Conservation (phyloP, 805 yeast genomes). For the Tetrapisispora arboricola region DNA sequence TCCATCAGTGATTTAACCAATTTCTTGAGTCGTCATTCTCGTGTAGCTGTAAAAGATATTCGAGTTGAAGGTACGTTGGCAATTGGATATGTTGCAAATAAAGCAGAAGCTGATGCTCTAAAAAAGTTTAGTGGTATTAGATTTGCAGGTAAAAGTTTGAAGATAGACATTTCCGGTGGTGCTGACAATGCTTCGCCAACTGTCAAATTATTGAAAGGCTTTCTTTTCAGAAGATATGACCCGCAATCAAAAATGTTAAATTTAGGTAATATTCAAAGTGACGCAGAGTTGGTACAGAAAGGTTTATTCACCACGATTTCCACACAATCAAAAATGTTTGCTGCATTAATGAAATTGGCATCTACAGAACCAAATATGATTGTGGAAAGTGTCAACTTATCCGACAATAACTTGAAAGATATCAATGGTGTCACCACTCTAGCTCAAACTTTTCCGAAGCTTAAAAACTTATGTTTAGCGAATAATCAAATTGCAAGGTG, state of each 20-base stretch:
- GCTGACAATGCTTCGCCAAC: conserved; percentile 30
- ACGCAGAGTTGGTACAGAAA: conserved; percentile 44
- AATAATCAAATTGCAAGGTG: conserved; percentile 57
- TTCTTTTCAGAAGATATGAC: conserved; percentile 60
- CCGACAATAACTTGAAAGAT: conserved; percentile 56
- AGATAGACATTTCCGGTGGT: conserved; percentile 33
- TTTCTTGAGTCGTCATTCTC: conserved; percentile 60
- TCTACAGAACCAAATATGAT: conserved; percentile 34
- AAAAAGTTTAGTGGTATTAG: conserved; percentile 61
- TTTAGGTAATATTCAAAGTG: conserved; percentile 53
- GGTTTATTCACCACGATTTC: conserved; percentile 57
- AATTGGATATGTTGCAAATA: conserved; percentile 46
- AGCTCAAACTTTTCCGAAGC: conserved; percentile 61
- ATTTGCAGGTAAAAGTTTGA: conserved; percentile 66
- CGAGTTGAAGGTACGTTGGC: conserved; percentile 46
- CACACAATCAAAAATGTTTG: conserved; percentile 72
- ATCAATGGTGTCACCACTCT: conserved; percentile 49
- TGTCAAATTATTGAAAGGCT: conserved; percentile 49
- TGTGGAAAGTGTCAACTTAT: conserved; percentile 62
- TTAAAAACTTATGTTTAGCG: conserved; percentile 71
- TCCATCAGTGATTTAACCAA: conserved; percentile 53
- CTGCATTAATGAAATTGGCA: conserved; percentile 81
- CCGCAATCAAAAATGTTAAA: conserved; percentile 57
- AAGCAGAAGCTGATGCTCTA: conserved; percentile 49
- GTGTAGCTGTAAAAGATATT: conserved; percentile 44